These are phyloP conservation scores for Castanospermum australe DNA, from an alignment of 306 rosid genomes.

Conservation along the genomic window DNA sequence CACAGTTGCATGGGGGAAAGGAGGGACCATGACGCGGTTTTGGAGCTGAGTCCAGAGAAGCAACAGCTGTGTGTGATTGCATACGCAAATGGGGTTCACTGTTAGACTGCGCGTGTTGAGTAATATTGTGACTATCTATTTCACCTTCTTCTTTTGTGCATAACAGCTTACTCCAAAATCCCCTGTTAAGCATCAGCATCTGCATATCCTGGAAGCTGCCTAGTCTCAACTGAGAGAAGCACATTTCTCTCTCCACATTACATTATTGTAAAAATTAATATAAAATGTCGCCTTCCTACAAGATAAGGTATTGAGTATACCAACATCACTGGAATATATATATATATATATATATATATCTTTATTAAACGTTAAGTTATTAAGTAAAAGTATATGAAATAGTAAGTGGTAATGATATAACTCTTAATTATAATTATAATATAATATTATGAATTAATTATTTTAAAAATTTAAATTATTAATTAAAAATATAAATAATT, in stretches of 20 bases:
- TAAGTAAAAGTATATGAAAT: too few relatives aligned
- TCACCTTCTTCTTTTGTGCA: neutral
- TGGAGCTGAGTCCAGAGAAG: slow-evolving; percentile 62
- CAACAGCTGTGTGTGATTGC: slow-evolving; percentile 72
- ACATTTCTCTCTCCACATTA: slow-evolving; percentile 13
- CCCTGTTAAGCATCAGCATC: slow-evolving; percentile 5
- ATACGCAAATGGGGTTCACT: slow-evolving; percentile 21
- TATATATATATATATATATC: neutral
- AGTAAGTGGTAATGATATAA: too few relatives aligned
- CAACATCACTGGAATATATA: neutral
- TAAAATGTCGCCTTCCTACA: neutral
- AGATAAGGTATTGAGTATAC: neutral
- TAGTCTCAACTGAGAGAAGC: slow-evolving; percentile 30
- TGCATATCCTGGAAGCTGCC: slow-evolving; percentile 67
- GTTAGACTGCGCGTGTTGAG: slow-evolving; percentile 26
- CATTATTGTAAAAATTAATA: neutral
- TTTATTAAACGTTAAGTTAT: too few relatives aligned
- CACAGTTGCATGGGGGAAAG: slow-evolving; percentile 28
- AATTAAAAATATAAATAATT: too few relatives aligned
- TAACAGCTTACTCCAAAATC: slow-evolving; percentile 16
- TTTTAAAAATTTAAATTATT: too few relatives aligned
- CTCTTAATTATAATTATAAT: too few relatives aligned
- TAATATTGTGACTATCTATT: neutral
- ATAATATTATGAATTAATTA: too few relatives aligned
- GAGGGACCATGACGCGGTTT: slow-evolving; percentile 72